Evolutionary conservation across 441 rosid genomes (phyloP), one percentile per base, ranked within the genome.

Genomic region (Pelargonium citronellum): DNA sequence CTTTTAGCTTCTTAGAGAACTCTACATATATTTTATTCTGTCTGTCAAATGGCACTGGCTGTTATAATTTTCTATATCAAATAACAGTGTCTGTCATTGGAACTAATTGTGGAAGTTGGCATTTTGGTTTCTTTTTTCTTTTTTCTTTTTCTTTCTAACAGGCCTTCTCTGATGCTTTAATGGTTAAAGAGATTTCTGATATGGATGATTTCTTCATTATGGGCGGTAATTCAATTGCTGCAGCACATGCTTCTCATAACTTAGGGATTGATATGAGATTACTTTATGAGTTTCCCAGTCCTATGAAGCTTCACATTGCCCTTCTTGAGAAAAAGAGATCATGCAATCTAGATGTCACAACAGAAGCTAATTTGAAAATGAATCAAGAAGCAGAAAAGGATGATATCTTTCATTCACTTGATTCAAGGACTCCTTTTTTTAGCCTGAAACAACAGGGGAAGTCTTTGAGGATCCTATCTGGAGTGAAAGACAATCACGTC

Each of bases 221-320:
- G 77, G 99, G 97, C 71, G 99, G 99, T 72, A 85, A 88, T 82
- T 94, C 99, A 64, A 73, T 94, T 69, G 68, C 92, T 43, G 99
- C 99, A 43, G 96, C 99, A 2, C 92, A 90, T 75, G 89, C 77
- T 83, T 83, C 92, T 74, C 88, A 90, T 78, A 84, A 77, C 81
- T 84, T 94, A 61, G 89, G 97, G 72, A 86, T 90, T 73, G 84
- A 83, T 78, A 89, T 94, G 92, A 84, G 87, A 80, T 69, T 90
- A 82, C 79, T 91, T 51, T 91, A 94, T 57, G 78, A 84, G 64
- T 85, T 79, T 78, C 87, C 92, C 62, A 87, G 87, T 81, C 91
- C 99, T 19, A 77, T 81, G 66, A 80, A 85, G 82, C 94, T 94
- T 69, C 65, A 73, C 13, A 70, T 64, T 71, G 82, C 80, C 75